phyloP scores from a whole-genome alignment of 148 eudicot genomes.

The Nepenthes mirabilis region DNA sequence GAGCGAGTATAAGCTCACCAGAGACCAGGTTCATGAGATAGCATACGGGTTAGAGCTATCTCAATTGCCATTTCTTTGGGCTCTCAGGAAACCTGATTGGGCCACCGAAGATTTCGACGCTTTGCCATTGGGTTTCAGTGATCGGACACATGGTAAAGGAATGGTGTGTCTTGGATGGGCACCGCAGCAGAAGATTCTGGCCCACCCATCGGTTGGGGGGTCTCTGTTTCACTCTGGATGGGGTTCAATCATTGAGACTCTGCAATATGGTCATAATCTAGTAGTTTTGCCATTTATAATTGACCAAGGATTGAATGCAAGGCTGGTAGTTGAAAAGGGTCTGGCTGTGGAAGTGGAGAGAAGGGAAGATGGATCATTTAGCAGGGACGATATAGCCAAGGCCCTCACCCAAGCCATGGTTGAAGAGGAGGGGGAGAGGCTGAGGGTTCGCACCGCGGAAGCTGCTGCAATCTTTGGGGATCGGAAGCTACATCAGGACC shows the following conservation, averaged over 20 bases:
- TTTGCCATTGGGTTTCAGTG: conserved; percentile 8
- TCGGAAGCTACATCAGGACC: conserved; percentile 5
- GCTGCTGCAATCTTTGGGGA: conserved; percentile 6
- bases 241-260: conserved; percentile 14
- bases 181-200: conserved; percentile 18
- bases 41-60: conserved; percentile 10
- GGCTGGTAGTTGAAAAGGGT: conserved; percentile 20
- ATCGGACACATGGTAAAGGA: conserved; percentile 1
- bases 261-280: conserved; percentile 14
- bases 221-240: conserved; percentile 21
- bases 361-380: conserved; percentile 10
- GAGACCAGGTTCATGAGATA: conserved; percentile 9
- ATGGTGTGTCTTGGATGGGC: conserved; percentile 20
- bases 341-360: conserved; percentile 22
- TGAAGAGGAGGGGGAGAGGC: conserved; percentile 6
- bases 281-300: conserved; percentile 11
- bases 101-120: conserved; percentile 3
- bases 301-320: conserved; percentile 22
- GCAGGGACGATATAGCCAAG: conserved; percentile 4
- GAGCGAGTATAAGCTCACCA: conserved; percentile 11
- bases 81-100: conserved; percentile 9
- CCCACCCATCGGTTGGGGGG: conserved; percentile 16
- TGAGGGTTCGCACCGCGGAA: conserved; percentile 5
- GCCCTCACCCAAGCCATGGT: conserved; percentile 10
- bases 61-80: conserved; percentile 11